Base-by-base conservation (phyloP, 2,329 filamentous ascomycete genomes). In the Scedosporium boydii region DNA sequence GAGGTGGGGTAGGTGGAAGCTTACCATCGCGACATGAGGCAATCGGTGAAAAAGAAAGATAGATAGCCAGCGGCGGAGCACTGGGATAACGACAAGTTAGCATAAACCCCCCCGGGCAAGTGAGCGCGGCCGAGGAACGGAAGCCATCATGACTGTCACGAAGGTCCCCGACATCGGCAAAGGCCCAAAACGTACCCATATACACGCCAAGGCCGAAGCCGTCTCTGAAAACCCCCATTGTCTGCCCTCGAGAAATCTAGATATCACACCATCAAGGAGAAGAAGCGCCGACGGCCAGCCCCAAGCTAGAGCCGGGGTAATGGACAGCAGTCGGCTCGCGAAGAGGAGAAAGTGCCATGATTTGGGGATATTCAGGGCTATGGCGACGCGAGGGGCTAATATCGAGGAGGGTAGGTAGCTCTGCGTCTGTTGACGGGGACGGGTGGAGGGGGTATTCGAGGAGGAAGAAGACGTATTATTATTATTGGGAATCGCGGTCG, bases 41-140 rank as follows among this genome's bases (percentile, higher is more conserved):
- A 91, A 75, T 93, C 89, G 63, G 88, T 90, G 72, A 93, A 93
- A 77, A 91, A 90, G 74, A 91, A 93, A 59, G 88, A 89, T 64
- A 92, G 81, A 73, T 91, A 91, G 61, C 87, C 89, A 21, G 88
- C 90, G 63, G 88, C 87, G 70, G 84, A 86, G 76, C 88, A 91
- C 89, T 91, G 69, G 23, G 59, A 46, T 29, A 4, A 27, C 18
- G 26, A 34, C 16, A 21, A 21, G 51, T 61, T 56, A 41, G 60
- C 44, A 42, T n/a, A 16, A 44, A 62, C 60, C 61, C 42, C 66
- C 18, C n/a, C 21, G 10, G 12, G 18, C n/a, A 21, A 55, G 51
- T 3, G 21, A 56, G 51, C 51, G 23, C 9, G 2, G 6, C 5
- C 14, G 12, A 9, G n/a, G 9, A 29, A 34, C 16, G 26, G 38